Evolutionary conservation across 495 filamentous ascomycete species (phyloP).

Genomic region (Letharia lupina): DNA sequence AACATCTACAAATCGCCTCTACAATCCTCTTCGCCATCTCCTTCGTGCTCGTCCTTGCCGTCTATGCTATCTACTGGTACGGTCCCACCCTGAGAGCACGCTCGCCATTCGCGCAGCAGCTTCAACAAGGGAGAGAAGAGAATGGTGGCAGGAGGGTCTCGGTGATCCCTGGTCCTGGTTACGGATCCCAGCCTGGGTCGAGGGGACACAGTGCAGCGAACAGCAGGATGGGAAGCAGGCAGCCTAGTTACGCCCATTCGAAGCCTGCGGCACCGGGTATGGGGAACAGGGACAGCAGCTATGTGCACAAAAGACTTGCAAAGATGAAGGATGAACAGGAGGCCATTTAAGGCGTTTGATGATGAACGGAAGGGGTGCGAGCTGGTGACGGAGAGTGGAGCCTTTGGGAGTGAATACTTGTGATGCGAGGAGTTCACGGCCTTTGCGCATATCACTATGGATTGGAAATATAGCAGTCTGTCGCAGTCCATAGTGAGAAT

Average conservation of each 20-base stretch:
- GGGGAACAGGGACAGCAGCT: constrained; percentile 6
- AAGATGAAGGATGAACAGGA: constrained; percentile 6
- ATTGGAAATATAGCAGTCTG: background rate
- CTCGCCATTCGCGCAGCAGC: constrained; percentile 64
- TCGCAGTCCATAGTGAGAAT: background rate
- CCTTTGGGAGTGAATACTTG: background rate
- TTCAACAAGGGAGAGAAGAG: constrained; percentile 47
- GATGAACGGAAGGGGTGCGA: background rate
- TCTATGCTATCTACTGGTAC: constrained; percentile 72
- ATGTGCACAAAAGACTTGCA: constrained; percentile 14
- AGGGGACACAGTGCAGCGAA: background rate
- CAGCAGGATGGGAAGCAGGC: constrained; percentile 16
- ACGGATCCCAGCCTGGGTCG: constrained; percentile 14
- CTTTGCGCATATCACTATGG: background rate
- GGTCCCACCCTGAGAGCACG: constrained; percentile 59
- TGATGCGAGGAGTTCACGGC: background rate
- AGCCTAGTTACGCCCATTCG: constrained; percentile 13
- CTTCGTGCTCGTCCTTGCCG: constrained; percentile 57
- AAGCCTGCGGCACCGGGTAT: background rate
- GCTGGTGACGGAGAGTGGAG: background rate
- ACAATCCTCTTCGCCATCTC: constrained; percentile 68
- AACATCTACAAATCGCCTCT: constrained; percentile 57
- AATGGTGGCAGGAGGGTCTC: constrained; percentile 36
- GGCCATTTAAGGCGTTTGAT: no score
- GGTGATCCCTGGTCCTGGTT: constrained; percentile 30